phyloP scores from a whole-genome alignment of 2,329 filamentous ascomycete species.

The Arthrinium puccinioides region DNA sequence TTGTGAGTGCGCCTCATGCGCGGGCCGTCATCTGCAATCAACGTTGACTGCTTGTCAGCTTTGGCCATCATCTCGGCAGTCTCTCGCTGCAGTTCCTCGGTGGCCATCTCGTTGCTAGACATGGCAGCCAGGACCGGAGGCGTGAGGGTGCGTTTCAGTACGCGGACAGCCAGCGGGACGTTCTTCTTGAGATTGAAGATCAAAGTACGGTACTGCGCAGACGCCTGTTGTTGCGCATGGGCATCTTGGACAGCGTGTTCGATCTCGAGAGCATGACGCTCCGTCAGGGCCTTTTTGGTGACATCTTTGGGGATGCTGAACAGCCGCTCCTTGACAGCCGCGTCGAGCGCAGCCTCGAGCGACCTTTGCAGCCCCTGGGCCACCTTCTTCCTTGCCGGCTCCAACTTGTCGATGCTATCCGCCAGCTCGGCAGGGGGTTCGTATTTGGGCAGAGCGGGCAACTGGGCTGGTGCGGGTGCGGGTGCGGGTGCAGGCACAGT shows the following conservation, averaged over 20 bases:
- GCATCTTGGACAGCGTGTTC: conserved; percentile 62
- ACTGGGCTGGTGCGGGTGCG: too few species aligned
- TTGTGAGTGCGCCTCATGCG: conserved; percentile 88
- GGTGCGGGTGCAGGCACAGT: too few species aligned
- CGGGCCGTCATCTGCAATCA: conserved; percentile 69
- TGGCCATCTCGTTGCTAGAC: conserved; percentile 85
- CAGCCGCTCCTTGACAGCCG: conserved; percentile 57
- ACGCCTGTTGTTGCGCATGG: conserved; percentile 45
- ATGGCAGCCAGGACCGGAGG: conserved; percentile 78
- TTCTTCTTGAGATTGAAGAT: conserved; percentile 88
- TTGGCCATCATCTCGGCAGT: conserved; percentile 70
- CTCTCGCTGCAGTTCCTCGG: conserved; percentile 76
- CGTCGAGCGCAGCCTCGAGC: conserved; percentile 58
- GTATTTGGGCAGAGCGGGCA: conserved; percentile 33
- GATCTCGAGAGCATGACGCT: conserved; percentile 68
- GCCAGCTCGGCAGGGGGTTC: conserved; percentile 44
- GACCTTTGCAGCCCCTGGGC: conserved; percentile 66
- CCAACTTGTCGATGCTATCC: conserved; percentile 45
- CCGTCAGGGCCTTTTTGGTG: conserved; percentile 56
- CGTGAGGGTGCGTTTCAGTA: conserved; percentile 66
- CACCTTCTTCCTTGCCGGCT: conserved; percentile 55
- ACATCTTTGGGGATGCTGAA: conserved; percentile 57
- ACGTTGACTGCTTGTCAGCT: conserved; percentile 76
- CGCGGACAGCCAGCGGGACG: conserved; percentile 63
- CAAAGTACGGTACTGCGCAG: conserved; percentile 66